Conservation (phyloP, 176 grass and related monocot genomes). For the Microstegium vimineum region DNA sequence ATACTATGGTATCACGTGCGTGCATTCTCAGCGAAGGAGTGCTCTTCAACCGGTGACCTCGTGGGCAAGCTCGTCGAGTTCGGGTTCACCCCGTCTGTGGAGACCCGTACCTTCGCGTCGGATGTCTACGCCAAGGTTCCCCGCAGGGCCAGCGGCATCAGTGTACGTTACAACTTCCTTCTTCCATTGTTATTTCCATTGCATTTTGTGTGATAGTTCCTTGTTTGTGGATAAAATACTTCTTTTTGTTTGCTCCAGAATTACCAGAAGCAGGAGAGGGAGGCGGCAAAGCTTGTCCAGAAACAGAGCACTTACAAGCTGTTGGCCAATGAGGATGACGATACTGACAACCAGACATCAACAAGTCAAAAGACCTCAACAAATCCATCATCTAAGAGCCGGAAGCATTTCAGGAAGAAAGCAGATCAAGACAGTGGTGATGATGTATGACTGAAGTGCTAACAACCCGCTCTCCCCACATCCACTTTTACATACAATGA, state of each 20-base stretch:
- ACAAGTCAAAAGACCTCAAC: conserved; percentile 14
- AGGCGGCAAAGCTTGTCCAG: conserved; percentile 56
- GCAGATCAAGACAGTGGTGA: conserved; percentile 53
- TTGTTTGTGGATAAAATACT: background rate
- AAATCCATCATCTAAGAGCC: conserved; percentile 36
- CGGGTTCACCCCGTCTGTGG: conserved; percentile 44
- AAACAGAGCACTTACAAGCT: conserved; percentile 81
- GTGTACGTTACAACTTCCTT: conserved; percentile 32
- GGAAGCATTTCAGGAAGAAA: conserved; percentile 77
- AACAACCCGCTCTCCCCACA: background rate
- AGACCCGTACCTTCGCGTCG: conserved; percentile 55
- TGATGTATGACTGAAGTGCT: conserved; percentile 33
- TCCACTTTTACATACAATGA: background rate
- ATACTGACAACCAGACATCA: conserved; percentile 18
- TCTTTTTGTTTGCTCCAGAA: conserved; percentile 41
- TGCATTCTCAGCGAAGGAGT: conserved; percentile 61
- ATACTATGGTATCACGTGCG: background rate
- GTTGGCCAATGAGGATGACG: conserved; percentile 51
- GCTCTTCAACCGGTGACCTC: conserved; percentile 56
- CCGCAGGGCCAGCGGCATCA: conserved; percentile 51
- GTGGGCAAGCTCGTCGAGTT: conserved; percentile 59
- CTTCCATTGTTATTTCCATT: background rate
- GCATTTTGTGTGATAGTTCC: background rate
- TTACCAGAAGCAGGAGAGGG: conserved; percentile 75
- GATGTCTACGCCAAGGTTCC: conserved; percentile 68